Evolutionary conservation across 139 green algal genomes (phyloP), one percentile per base, ranked within the genome.

Genomic region (Coccomyxa sp.): DNA sequence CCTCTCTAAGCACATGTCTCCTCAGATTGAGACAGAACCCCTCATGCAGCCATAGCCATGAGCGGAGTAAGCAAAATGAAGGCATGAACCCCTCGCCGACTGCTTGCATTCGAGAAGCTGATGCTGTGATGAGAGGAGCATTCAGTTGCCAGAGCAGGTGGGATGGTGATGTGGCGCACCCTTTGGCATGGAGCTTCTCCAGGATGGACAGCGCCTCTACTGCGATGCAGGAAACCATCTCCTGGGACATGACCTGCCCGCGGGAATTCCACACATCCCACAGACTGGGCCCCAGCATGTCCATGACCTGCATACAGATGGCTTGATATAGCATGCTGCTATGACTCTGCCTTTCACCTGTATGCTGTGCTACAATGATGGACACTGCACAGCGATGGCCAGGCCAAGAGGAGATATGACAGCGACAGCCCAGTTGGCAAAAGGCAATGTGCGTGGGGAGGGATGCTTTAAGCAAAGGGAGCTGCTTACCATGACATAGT

Each of bases 191-290:
- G 76, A 99, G 89, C 79, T 97, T 95, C 86, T 99, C 95, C 58
- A 99, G 87, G 78, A 99, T 99, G 37, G 91, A 89, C 27, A 99
- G 88, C 9, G 97, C 91, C 86, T 99, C 96, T 18, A 98, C 88
- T 24, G 96, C 96, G 36, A 99, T 99, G 87, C 96, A 98, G 0
- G 95, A 92, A 22, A 99, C 96, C 96, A 99, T 99, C 86, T 99
- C 96, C 87, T 97, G 93, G 6, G 87, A 93, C 96, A 99, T 98
- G 38, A 91, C 86, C 88, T 98, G 95, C 2, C 93, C 94, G 39
- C 91, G 87, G 8, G 86, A 88, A 84, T 99, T 99, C 96, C 95
- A 99, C 35, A 97, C 91, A 80, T 99, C 96, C 96, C 96, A 99
- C 55, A 99, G 79, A 77, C 89, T 96, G 55, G 96, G 96, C 6